A percentile compares a stretch with the other conserved stretches of the same genome.
These are phyloP conservation scores for Aegilops sharonensis DNA, from an alignment of 176 grass and related monocot species.

Conservation along the genomic window DNA sequence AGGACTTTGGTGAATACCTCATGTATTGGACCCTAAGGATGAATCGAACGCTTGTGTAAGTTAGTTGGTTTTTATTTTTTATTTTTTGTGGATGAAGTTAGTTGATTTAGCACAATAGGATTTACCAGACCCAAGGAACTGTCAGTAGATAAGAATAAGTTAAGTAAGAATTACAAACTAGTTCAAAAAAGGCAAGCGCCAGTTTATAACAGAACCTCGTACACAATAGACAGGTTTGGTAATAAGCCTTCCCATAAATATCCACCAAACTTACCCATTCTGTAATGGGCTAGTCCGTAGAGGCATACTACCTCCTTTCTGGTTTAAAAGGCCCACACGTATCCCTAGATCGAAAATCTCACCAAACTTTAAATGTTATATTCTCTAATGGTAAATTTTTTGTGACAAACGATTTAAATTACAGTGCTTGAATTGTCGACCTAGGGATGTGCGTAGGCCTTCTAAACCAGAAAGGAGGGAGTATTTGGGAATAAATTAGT, in stretches of 20 bases:
- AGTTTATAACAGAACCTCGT: not conserved
- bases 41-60: not conserved
- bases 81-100: not conserved
- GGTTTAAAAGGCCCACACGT: too few relatives aligned
- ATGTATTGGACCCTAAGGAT: constrained; percentile 71
- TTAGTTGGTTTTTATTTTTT: not conserved
- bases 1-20: constrained; percentile 92
- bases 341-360: too few relatives aligned
- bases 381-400: too few relatives aligned
- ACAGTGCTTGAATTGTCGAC: too few relatives aligned
- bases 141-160: not conserved
- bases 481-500: not conserved
- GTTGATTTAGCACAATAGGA: not conserved
- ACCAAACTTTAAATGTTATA: too few relatives aligned
- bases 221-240: not conserved
- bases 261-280: not conserved
- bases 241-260: constrained; percentile 16
- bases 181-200: constrained; percentile 13
- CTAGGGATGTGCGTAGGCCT: too few relatives aligned
- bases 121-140: not conserved
- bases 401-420: too few relatives aligned
- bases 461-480: too few relatives aligned
- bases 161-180: not conserved
- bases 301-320: not conserved
- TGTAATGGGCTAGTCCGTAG: not conserved